Percentiles rank a stretch among this genome's conserved stretches.
Evolutionary conservation across 352 stramenopile species (phyloP).

Genomic region (Globisporangium carolinianum): DNA sequence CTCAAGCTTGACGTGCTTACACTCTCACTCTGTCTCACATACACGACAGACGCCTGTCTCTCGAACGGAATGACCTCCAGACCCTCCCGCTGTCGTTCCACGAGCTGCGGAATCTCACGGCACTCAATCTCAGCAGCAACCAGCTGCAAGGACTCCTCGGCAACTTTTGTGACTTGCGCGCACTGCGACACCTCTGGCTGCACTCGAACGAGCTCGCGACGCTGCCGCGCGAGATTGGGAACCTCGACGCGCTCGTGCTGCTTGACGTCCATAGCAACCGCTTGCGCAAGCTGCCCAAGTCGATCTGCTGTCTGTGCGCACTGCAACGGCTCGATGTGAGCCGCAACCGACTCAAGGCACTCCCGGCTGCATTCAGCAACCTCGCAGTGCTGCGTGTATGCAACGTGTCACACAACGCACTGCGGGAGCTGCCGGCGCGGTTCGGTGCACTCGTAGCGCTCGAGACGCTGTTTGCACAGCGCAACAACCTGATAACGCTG

Average conservation of each 20-base stretch:
- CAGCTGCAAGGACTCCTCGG: constrained; percentile 31
- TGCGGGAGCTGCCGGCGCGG: constrained; percentile 28
- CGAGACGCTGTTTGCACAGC: constrained; percentile 22
- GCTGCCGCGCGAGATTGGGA: constrained; percentile 21
- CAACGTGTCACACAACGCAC: constrained; percentile 28
- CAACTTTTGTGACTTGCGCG: constrained; percentile 42
- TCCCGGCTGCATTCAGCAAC: constrained; percentile 45
- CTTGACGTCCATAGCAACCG: constrained; percentile 37
- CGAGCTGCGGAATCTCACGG: constrained; percentile 24
- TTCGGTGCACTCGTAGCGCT: constrained; percentile 28
- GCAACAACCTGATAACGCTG: constrained; percentile 38
- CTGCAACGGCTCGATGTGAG: constrained; percentile 33
- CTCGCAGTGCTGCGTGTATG: constrained; percentile 27
- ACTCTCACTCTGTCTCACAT: background rate
- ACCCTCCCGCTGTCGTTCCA: constrained; percentile 50
- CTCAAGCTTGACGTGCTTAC: no score
- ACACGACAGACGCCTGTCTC: constrained; percentile 30
- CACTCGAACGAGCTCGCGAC: constrained; percentile 14
- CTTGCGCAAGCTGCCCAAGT: constrained; percentile 37
- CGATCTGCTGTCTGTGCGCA: constrained; percentile 30
- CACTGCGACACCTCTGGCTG: constrained; percentile 31
- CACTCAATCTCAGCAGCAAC: constrained; percentile 41
- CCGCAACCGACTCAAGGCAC: constrained; percentile 31
- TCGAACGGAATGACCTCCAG: constrained; percentile 45
- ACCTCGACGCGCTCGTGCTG: constrained; percentile 23